Conservation (phyloP, 2,329 filamentous ascomycete species). For the Podosphaera fusca region DNA sequence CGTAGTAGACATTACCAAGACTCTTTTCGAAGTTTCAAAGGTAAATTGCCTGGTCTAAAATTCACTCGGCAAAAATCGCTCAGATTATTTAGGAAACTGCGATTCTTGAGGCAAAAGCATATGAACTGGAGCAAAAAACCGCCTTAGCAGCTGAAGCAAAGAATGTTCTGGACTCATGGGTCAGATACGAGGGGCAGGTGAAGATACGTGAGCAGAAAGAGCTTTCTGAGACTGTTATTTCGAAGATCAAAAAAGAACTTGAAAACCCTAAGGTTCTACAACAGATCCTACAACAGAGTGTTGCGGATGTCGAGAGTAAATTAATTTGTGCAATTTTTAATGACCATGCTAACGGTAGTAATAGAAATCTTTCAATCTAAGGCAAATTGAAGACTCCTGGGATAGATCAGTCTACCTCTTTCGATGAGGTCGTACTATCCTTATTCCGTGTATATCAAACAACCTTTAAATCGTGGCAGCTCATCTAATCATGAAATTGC, state of each 20-base stretch:
- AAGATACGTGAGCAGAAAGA: conserved; percentile 98
- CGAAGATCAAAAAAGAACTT: conserved; percentile 96
- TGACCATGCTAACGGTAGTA: conserved; percentile 16
- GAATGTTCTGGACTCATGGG: conserved; percentile 90
- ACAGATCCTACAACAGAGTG: conserved; percentile 93
- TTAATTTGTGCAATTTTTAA: conserved; percentile 3
- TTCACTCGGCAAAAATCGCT: not conserved
- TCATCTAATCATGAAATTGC: not conserved
- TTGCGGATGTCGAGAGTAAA: conserved; percentile 88
- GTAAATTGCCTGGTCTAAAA: conserved; percentile 24
- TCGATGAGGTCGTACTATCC: not conserved
- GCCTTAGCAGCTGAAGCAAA: conserved; percentile 84
- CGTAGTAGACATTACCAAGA: conserved; percentile 92
- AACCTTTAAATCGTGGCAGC: not conserved
- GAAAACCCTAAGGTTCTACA: conserved; percentile 93
- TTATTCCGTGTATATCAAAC: not conserved
- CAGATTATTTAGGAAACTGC: conserved; percentile 47
- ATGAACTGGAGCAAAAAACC: conserved; percentile 91
- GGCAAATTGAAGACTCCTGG: conserved; percentile 29
- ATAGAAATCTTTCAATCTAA: conserved; percentile 40
- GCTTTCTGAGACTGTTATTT: conserved; percentile 76
- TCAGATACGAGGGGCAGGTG: conserved; percentile 93
- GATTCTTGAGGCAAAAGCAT: conserved; percentile 82
- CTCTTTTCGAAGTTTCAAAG: conserved; percentile 94
- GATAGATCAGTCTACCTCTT: not conserved